Evolutionary conservation across 148 eudicot species (phyloP).

Genomic region (Nepenthes gracilis): DNA sequence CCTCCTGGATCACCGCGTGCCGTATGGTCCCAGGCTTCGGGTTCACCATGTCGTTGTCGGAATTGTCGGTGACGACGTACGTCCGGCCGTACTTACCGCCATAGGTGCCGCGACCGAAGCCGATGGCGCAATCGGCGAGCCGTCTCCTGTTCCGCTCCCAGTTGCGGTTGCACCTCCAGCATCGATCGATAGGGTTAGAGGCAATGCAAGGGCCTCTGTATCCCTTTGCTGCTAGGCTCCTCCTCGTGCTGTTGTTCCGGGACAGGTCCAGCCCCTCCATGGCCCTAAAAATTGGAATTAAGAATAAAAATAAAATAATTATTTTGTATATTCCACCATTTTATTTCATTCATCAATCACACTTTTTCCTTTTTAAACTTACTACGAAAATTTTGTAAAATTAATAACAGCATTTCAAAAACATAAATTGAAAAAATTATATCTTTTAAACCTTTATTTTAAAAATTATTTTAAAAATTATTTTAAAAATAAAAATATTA

Average conservation of each 20-base stretch:
- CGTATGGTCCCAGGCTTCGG: slow-evolving; percentile 64
- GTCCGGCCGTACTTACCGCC: slow-evolving; percentile 41
- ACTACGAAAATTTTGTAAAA: no score
- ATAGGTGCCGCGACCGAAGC: slow-evolving; percentile 42
- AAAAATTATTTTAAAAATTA: no score
- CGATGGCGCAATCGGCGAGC: slow-evolving; percentile 52
- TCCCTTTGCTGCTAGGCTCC: slow-evolving; percentile 18
- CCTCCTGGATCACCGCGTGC: slow-evolving; percentile 45
- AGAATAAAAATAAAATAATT: neutral
- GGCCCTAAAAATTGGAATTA: slow-evolving; percentile 3
- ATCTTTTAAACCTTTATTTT: no score
- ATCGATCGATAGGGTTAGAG: slow-evolving; percentile 51
- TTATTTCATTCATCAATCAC: no score
- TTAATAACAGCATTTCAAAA: no score
- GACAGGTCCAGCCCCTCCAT: slow-evolving; percentile 4
- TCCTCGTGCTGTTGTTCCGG: slow-evolving; percentile 26
- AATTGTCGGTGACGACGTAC: slow-evolving; percentile 41
- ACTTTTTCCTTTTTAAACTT: no score
- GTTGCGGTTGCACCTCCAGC: slow-evolving; percentile 47
- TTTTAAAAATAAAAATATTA: no score
- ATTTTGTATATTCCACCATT: no score
- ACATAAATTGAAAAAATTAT: no score
- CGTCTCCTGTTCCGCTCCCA: slow-evolving; percentile 36
- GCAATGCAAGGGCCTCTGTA: slow-evolving; percentile 20
- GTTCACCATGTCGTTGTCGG: slow-evolving; percentile 43